Evolutionary conservation across 2,329 filamentous ascomycete species (phyloP).

Genomic region (Cadophora luteo-olivacea): DNA sequence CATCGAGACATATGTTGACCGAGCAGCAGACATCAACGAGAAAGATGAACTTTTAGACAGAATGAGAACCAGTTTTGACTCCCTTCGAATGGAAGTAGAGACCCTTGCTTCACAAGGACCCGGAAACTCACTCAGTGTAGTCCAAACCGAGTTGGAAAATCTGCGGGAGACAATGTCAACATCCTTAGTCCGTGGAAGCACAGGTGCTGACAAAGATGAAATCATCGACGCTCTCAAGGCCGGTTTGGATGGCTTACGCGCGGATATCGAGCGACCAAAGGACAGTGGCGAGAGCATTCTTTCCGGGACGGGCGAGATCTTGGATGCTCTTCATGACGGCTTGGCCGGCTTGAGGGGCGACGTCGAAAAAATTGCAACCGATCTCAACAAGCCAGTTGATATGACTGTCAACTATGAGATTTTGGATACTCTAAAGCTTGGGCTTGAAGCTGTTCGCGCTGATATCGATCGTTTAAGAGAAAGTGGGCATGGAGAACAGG

Average conservation of each 20-base stretch:
- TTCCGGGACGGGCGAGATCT: slow-evolving; percentile 80
- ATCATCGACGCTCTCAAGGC: slow-evolving; percentile 67
- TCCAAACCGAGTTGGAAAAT: slow-evolving; percentile 63
- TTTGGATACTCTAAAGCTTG: slow-evolving; percentile 84
- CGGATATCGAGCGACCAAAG: slow-evolving; percentile 63
- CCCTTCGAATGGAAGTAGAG: slow-evolving; percentile 26
- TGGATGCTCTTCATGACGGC: slow-evolving; percentile 90
- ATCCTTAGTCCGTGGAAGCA: slow-evolving; percentile 55
- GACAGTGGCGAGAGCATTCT: slow-evolving; percentile 41
- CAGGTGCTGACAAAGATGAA: slow-evolving; percentile 64
- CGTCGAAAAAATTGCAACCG: slow-evolving; percentile 68
- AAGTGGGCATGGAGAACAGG: slow-evolving; percentile 51
- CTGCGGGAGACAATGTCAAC: slow-evolving; percentile 63
- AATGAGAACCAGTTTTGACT: slow-evolving; percentile 53
- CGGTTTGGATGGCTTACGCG: slow-evolving; percentile 76
- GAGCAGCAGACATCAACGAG: slow-evolving; percentile 68
- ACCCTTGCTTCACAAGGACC: slow-evolving; percentile 49
- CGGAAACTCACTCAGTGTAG: slow-evolving; percentile 59
- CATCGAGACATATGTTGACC: slow-evolving; percentile 82
- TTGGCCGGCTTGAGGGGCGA: slow-evolving; percentile 77
- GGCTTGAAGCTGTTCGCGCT: slow-evolving; percentile 74
- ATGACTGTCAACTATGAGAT: slow-evolving; percentile 89
- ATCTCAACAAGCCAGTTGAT: slow-evolving; percentile 77
- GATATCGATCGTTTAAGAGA: slow-evolving; percentile 84
- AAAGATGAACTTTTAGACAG: slow-evolving; percentile 82